These are phyloP conservation scores for Acanthamoeba polyphaga DNA, from an alignment of 208 protist species.

Conservation along the genomic window DNA sequence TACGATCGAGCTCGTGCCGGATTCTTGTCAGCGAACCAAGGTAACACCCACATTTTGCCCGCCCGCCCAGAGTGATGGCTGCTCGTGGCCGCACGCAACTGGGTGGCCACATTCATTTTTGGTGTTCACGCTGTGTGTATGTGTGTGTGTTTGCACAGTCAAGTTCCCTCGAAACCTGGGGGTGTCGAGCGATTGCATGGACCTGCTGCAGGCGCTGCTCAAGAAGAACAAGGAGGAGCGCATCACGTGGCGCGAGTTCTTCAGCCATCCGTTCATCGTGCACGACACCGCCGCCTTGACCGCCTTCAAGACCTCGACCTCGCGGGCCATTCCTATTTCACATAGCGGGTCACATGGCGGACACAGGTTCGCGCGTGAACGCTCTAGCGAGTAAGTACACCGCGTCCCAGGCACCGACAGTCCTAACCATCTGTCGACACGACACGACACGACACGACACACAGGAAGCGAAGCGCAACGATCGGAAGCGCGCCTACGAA, in stretches of 20 bases:
- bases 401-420: not conserved
- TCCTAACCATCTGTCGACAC: not conserved
- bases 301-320: not conserved
- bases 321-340: not conserved
- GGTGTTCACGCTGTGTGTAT: not conserved
- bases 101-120: not conserved
- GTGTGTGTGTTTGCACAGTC: not conserved
- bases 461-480: constrained; percentile 22
- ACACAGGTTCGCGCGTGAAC: not conserved
- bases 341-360: not conserved
- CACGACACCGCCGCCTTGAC: no score
- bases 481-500: constrained; percentile 58
- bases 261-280: constrained; percentile 44
- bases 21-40: no score
- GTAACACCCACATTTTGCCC: no score
- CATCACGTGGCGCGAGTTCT: constrained; percentile 66
- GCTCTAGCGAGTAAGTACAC: not conserved
- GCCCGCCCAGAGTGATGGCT: not conserved
- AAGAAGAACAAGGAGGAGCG: constrained; percentile 66
- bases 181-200: constrained; percentile 54
- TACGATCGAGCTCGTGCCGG: no score
- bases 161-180: constrained; percentile 25
- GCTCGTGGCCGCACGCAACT: no score
- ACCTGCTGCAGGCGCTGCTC: constrained; percentile 52
- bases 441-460: not conserved